Evolutionary conservation across 257 asterid genomes (phyloP).

Genomic region (Fraxinus americana): DNA sequence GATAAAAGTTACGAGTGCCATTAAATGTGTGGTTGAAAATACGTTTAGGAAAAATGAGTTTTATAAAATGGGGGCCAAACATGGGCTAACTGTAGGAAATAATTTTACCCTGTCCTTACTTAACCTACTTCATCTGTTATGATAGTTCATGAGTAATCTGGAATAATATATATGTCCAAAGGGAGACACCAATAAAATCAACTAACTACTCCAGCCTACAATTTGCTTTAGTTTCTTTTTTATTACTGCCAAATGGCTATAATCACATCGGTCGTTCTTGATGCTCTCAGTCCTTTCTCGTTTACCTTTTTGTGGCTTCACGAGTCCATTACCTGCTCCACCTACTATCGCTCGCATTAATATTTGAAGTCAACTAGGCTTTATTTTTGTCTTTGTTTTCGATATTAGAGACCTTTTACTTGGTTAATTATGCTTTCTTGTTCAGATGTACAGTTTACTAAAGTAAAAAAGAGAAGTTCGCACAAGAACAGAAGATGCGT

Average conservation of each 20-base stretch:
- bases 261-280: not conserved
- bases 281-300: not conserved
- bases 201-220: not conserved
- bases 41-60: no score
- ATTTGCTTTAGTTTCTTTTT: not conserved
- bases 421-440: not conserved
- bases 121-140: not conserved
- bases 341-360: not conserved
- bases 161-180: not conserved
- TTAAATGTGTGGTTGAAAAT: no score
- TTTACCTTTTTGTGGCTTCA: not conserved
- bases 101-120: not conserved
- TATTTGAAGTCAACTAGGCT: not conserved
- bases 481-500: not conserved
- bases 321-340: no score
- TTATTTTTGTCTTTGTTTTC: not conserved
- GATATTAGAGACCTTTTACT: not conserved
- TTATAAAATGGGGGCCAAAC: not conserved
- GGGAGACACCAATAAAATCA: not conserved
- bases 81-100: not conserved
- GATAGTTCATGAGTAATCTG: not conserved
- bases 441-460: not conserved
- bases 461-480: not conserved
- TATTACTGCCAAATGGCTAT: no score
- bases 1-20: no score